A percentile compares a stretch with the other conserved stretches of the same genome.
These are phyloP conservation scores for Artemisia argyi DNA, from an alignment of 129 eudicot genomes.

Conservation along the genomic window DNA sequence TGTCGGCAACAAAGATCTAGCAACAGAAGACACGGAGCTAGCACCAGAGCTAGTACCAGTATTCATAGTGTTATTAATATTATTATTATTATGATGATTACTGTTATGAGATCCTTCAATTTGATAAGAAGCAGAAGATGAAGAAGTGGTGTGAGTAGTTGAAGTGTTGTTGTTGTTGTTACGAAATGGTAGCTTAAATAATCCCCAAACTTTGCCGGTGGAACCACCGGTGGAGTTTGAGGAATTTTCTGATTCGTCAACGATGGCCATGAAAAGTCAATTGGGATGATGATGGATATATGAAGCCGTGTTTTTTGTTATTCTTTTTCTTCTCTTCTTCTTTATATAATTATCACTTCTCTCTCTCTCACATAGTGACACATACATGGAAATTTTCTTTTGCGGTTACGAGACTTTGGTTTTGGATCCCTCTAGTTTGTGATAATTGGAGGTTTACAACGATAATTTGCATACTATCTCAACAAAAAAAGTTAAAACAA, in stretches of 20 bases:
- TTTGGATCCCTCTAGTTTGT: not conserved
- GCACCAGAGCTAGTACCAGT: too few relatives aligned
- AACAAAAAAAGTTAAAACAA: too few relatives aligned
- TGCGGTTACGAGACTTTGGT: not conserved
- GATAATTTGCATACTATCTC: too few relatives aligned
- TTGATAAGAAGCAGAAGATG: slow-evolving; percentile 38
- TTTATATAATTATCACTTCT: not conserved
- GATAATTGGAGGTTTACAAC: too few relatives aligned
- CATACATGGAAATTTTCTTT: too few relatives aligned
- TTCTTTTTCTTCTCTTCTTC: not conserved
- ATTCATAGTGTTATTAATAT: not conserved
- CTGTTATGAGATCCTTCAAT: slow-evolving; percentile 33
- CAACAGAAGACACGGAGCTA: slow-evolving; percentile 70
- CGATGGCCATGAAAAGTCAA: slow-evolving; percentile 53
- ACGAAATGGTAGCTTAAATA: slow-evolving; percentile 77
- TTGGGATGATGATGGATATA: slow-evolving; percentile 3
- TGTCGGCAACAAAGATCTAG: slow-evolving; percentile 79
- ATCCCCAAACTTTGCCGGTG: slow-evolving; percentile 55
- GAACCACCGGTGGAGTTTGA: slow-evolving; percentile 9
- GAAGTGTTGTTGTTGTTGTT: slow-evolving; percentile 36
- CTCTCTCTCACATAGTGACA: not conserved
- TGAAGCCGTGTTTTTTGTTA: not conserved
- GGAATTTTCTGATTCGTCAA: slow-evolving; percentile 54
- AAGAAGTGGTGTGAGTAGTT: slow-evolving; percentile 32
- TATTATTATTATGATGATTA: not conserved